Percentiles rank a stretch among this genome's conserved stretches.
Conservation (phyloP, 306 rosid genomes). For the Dryas alaskensis region DNA sequence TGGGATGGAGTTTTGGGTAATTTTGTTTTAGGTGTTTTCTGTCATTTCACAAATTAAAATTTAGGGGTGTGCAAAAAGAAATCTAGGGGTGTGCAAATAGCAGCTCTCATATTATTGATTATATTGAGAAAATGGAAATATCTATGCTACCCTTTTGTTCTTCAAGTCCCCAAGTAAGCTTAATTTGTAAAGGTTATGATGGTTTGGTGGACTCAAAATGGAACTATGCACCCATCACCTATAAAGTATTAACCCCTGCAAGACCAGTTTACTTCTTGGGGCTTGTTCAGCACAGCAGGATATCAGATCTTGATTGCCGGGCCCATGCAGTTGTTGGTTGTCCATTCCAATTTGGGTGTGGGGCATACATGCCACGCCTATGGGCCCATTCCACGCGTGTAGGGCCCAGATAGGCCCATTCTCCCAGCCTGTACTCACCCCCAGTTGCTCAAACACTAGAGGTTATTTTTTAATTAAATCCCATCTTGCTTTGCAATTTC, state of each 20-base stretch:
- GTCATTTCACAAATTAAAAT: too few species aligned
- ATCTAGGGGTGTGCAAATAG: too few species aligned
- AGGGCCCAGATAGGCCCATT: conserved; percentile 3
- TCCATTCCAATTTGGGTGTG: neutral
- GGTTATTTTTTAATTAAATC: neutral
- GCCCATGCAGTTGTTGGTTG: neutral
- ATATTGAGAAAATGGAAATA: neutral
- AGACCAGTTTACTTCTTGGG: neutral
- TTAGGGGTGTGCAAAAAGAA: too few species aligned
- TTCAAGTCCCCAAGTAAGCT: too few species aligned
- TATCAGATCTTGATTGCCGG: neutral
- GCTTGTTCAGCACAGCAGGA: neutral
- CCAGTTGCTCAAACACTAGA: neutral
- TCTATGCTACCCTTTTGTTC: neutral
- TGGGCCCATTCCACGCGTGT: neutral
- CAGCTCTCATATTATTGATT: too few species aligned
- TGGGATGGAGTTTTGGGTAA: too few species aligned
- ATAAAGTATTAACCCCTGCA: neutral
- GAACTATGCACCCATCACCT: neutral
- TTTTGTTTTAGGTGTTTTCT: too few species aligned
- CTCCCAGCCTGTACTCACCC: neutral
- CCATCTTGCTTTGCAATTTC: neutral
- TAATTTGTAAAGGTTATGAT: neutral
- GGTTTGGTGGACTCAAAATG: neutral
- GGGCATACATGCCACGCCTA: neutral